Conservation (phyloP, 768 basidiomycete species). For the Pleurotus platypus region DNA sequence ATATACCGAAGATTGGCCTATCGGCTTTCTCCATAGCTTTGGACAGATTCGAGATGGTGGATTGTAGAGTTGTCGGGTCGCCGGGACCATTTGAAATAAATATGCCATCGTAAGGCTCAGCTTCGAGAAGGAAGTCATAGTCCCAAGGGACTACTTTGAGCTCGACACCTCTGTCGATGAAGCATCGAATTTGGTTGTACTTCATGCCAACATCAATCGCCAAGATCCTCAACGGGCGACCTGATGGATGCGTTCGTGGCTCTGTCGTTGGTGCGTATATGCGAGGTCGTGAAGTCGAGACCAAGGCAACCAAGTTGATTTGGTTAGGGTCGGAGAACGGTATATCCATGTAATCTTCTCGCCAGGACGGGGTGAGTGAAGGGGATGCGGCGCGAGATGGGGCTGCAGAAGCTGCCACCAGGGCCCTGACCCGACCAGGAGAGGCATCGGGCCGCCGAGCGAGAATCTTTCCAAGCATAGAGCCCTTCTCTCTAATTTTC, state of each 20-base stretch:
- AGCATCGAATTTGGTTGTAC: slow-evolving; percentile 98
- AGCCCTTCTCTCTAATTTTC: slow-evolving; percentile 91
- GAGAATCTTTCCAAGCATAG: slow-evolving; percentile 84
- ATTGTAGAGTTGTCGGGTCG: slow-evolving; percentile 81
- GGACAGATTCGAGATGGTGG: slow-evolving; percentile 67
- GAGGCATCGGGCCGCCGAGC: slow-evolving; percentile 52
- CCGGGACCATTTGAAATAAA: slow-evolving; percentile 99
- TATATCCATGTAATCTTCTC: slow-evolving; percentile 77
- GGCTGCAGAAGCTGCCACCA: slow-evolving; percentile 24
- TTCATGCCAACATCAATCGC: slow-evolving; percentile 99
- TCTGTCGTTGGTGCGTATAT: slow-evolving; percentile 59
- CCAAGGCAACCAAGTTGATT: slow-evolving; percentile 86
- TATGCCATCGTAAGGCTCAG: slow-evolving; percentile 86
- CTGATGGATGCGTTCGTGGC: slow-evolving; percentile 69
- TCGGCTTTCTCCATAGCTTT: slow-evolving; percentile 69
- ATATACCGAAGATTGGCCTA: slow-evolving; percentile 95
- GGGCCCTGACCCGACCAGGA: slow-evolving; percentile 22
- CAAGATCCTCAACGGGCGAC: slow-evolving; percentile 77
- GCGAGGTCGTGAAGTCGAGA: slow-evolving; percentile 69
- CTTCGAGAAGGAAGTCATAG: slow-evolving; percentile 81
- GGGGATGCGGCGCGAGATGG: slow-evolving; percentile 53
- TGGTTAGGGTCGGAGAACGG: slow-evolving; percentile 87
- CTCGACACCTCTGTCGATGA: slow-evolving; percentile 87
- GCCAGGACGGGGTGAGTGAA: slow-evolving; percentile 58
- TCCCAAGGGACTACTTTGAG: slow-evolving; percentile 98